phyloP scores from a whole-genome alignment of 2,329 filamentous ascomycete genomes.

The Curvularia eragrostidis region DNA sequence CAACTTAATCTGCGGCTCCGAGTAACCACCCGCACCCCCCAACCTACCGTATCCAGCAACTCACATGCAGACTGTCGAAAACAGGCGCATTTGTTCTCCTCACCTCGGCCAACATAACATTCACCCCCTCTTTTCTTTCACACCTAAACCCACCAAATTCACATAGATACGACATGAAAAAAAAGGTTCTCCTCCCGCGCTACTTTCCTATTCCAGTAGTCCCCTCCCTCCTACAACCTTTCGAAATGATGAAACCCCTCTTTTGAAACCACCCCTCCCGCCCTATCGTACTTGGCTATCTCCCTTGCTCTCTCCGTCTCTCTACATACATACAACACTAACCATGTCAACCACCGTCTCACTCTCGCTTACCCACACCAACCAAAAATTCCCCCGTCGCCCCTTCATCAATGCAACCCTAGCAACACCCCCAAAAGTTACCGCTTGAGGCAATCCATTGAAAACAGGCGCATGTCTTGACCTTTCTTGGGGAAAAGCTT shows the following conservation, averaged over 20 bases:
- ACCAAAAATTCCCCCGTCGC: background rate
- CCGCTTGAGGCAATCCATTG: background rate
- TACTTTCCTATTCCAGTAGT: background rate
- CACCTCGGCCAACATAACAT: slow-evolving; percentile 8
- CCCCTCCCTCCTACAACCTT: background rate
- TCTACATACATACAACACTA: too few relatives aligned
- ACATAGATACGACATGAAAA: background rate
- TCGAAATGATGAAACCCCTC: background rate
- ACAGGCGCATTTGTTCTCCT: slow-evolving; percentile 16
- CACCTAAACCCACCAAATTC: background rate
- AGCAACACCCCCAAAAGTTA: background rate
- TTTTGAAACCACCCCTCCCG: background rate
- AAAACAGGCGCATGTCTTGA: slow-evolving; percentile 20
- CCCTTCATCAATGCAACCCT: background rate
- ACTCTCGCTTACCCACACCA: background rate
- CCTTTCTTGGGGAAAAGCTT: background rate
- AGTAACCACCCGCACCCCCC: background rate
- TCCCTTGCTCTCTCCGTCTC: too few relatives aligned
- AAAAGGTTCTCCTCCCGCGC: background rate
- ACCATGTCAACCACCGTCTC: background rate
- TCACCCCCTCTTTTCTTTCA: background rate
- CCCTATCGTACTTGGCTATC: background rate
- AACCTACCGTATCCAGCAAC: slow-evolving; percentile 16
- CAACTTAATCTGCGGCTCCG: background rate
- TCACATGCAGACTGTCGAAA: slow-evolving; percentile 6